phyloP scores from a whole-genome alignment of 805 yeast species.

The Candida argentea region DNA sequence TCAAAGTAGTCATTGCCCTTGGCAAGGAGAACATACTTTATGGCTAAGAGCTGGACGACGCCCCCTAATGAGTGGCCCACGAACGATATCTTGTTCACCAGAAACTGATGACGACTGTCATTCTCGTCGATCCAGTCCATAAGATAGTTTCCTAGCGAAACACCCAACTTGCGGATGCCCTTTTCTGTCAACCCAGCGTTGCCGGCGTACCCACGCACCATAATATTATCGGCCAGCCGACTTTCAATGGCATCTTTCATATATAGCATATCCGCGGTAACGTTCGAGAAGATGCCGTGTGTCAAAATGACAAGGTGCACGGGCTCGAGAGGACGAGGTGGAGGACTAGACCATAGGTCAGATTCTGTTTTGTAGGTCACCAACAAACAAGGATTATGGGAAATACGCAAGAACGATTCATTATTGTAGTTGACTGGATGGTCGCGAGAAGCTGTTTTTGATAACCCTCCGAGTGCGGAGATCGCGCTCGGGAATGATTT shows the following conservation, averaged over 20 bases:
- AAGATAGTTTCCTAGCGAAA: constrained; percentile 18
- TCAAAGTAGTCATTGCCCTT: constrained; percentile 23
- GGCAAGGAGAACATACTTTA: constrained; percentile 22
- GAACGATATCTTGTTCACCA: constrained; percentile 21
- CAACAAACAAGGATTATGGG: constrained; percentile 13
- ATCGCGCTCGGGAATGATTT: constrained; percentile 9
- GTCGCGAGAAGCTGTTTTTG: background rate
- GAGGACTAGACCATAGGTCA: constrained; percentile 25
- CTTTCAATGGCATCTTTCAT: constrained; percentile 23
- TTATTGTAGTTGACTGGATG: background rate
- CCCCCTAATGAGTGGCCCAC: constrained; percentile 38
- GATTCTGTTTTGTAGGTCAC: constrained; percentile 17
- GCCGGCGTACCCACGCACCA: constrained; percentile 28
- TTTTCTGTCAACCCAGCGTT: constrained; percentile 34
- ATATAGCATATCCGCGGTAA: constrained; percentile 36
- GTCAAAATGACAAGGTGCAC: constrained; percentile 32
- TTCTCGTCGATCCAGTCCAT: constrained; percentile 15
- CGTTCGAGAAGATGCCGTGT: constrained; percentile 34
- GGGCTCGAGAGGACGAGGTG: constrained; percentile 17
- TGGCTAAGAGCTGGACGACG: constrained; percentile 30
- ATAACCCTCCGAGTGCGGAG: background rate
- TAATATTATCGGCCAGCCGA: constrained; percentile 17
- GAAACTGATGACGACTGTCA: background rate
- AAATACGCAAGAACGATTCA: background rate
- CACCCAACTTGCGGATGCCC: constrained; percentile 30